Base-by-base conservation (phyloP, 2,329 filamentous ascomycete species). In the Trichoderma simmonsii region DNA sequence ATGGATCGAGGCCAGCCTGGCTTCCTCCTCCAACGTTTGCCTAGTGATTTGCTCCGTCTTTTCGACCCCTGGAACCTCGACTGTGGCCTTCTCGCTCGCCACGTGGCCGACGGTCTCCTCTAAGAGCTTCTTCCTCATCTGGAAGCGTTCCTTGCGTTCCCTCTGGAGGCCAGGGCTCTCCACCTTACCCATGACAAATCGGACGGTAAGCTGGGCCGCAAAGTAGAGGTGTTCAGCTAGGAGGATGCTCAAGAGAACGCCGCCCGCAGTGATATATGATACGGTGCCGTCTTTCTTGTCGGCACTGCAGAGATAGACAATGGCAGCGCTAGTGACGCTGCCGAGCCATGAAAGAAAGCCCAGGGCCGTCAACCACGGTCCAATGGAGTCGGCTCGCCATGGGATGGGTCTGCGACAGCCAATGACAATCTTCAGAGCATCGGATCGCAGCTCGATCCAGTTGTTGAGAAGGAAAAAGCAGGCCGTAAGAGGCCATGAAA, bases 321-420 rank as follows among this genome's bases (percentile, higher is more conserved):
- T 89, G 0, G 95, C 94, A 0, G 94, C 90, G 70, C 92, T 94
- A 6, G 94, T 97, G 72, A 98, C 85, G 75, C 92, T 96, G 54
- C 96, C 96, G 28, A 98, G 85, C 96, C 96, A 98, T 4, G 94
- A 92, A n/a, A 98, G 85, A 80, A 98, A 97, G 18, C 91, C 91
- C 3, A 99, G 86, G 1, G 93, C 91, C 75, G 94, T 89, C 14
- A 98, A 85, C 92, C 94, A 98, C 0, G 96, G 95, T 0, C 96
- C 96, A 76, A 99, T 98, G 1, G 93, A 96, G 82, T 98, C 96
- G 1, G 94, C 91, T 68, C 96, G 90, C 88, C 92, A 94, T 0
- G 96, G 96, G 48, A 93, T 93, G 0, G 96, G 96, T 4, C 96
- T 91, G 77, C 95, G 92, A 85, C 93, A 95, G 80, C 95, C 92